Conservation (phyloP, 1,284 basidiomycete genomes). For the Trichosporon ovoides region DNA sequence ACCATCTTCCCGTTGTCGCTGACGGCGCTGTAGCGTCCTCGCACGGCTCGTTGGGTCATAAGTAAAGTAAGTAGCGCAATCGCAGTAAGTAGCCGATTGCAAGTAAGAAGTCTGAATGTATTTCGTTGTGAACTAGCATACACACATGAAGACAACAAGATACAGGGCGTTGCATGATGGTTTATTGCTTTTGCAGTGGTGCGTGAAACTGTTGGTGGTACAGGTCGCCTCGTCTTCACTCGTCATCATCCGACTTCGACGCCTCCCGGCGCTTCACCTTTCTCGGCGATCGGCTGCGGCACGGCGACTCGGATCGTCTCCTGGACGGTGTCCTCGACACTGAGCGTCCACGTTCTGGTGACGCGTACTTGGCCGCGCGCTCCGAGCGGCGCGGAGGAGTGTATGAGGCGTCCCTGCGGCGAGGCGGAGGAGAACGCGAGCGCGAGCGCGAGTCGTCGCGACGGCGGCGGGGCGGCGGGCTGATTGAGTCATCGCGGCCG, state of each 20-base stretch:
- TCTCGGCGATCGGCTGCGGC: background rate
- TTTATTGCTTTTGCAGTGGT: background rate
- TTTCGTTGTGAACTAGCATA: background rate
- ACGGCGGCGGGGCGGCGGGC: constrained; percentile 41
- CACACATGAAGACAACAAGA: background rate
- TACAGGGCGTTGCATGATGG: background rate
- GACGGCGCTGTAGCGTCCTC: constrained; percentile 7
- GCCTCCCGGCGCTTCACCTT: background rate
- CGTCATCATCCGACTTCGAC: background rate
- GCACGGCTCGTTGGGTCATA: constrained; percentile 6
- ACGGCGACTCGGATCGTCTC: background rate
- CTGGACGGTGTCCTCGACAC: background rate
- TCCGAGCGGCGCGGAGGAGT: constrained; percentile 13
- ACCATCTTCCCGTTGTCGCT: background rate
- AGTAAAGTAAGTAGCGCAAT: background rate
- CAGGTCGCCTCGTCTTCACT: background rate
- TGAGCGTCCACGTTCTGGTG: background rate
- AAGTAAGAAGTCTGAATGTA: background rate
- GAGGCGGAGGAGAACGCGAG: constrained; percentile 14
- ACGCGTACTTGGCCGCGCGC: constrained; percentile 4
- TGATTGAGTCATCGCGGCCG: constrained; percentile 27
- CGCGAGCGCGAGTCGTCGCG: constrained; percentile 15
- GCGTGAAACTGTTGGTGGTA: background rate
- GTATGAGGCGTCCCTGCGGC: constrained; percentile 17
- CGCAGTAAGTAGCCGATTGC: too few species aligned